phyloP scores from a whole-genome alignment of 441 rosid species.

The Omphalea diandra region DNA sequence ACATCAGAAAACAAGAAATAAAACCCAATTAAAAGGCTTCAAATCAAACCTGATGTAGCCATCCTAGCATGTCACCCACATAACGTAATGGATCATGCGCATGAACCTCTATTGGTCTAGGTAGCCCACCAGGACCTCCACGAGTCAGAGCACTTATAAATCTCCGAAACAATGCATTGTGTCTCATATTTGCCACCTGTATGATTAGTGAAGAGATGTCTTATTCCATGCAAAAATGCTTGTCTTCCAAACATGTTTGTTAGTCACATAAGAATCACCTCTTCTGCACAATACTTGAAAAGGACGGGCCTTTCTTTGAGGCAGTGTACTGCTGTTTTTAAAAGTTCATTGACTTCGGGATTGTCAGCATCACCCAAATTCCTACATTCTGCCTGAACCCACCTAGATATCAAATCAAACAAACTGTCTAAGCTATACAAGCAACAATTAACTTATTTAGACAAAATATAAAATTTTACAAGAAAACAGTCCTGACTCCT shows the following conservation, averaged over 20 bases:
- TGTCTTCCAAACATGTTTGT: too few species aligned
- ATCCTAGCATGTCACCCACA: slow-evolving; percentile 97
- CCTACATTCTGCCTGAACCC: slow-evolving; percentile 99
- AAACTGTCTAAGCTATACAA: slow-evolving; percentile 5
- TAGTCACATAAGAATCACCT: slow-evolving; percentile 50
- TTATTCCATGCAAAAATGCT: slow-evolving; percentile 14
- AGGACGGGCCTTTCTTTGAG: slow-evolving; percentile 95
- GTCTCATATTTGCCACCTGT: slow-evolving; percentile 97
- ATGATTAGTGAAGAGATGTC: slow-evolving; percentile 15
- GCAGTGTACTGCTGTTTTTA: slow-evolving; percentile 79
- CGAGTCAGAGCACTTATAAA: slow-evolving; percentile 98
- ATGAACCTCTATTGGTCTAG: slow-evolving; percentile 99
- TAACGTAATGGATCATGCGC: slow-evolving; percentile 98
- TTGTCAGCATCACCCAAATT: slow-evolving; percentile 88
- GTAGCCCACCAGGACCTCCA: slow-evolving; percentile 97
- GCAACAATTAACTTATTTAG: neutral
- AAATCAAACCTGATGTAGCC: slow-evolving; percentile 90
- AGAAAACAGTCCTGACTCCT: too few species aligned
- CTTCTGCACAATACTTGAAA: slow-evolving; percentile 98
- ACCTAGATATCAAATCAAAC: slow-evolving; percentile 47
- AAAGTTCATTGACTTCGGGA: slow-evolving; percentile 87
- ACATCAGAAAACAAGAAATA: slow-evolving; percentile 24
- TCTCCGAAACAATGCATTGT: slow-evolving; percentile 94
- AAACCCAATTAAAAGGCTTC: slow-evolving; percentile 17
- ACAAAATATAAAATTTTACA: neutral